Conservation (phyloP, 225 moss, liverwort and hornwort genomes). For the Pseudisothecium myosuroides region DNA sequence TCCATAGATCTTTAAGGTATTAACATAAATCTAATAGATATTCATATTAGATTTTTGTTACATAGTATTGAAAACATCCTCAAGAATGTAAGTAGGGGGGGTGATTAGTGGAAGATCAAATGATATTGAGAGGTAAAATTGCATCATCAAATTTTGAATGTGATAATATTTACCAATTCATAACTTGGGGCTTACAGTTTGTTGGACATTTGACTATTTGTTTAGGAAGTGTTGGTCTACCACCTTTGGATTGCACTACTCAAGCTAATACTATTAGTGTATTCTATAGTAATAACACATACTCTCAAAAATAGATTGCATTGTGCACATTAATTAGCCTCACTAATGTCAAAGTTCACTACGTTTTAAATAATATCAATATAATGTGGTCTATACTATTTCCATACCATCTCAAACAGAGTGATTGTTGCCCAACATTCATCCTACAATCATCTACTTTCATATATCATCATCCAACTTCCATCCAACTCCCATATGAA, state of each 20-base stretch:
- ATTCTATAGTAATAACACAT: not conserved
- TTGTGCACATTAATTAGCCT: not conserved
- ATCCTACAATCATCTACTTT: not conserved
- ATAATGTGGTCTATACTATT: not conserved
- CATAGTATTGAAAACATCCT: no score
- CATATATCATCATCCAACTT: not conserved
- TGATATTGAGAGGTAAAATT: not conserved
- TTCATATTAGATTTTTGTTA: not conserved
- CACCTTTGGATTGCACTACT: not conserved
- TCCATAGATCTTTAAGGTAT: accelerated
- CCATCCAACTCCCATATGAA: not conserved
- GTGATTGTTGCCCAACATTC: not conserved
- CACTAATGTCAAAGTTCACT: not conserved
- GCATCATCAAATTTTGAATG: not conserved
- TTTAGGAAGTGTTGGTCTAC: not conserved
- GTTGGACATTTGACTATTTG: not conserved
- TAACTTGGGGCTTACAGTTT: not conserved
- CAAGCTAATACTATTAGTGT: not conserved
- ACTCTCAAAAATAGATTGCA: not conserved
- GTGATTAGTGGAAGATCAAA: not conserved
- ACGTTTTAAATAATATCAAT: not conserved
- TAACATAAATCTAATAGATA: not conserved
- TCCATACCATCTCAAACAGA: not conserved
- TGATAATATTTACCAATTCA: not conserved
- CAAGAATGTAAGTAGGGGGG: not conserved